These are phyloP conservation scores for Aureobasidium sp. DNA, from an alignment of 2,329 filamentous ascomycete species.

Conservation along the genomic window DNA sequence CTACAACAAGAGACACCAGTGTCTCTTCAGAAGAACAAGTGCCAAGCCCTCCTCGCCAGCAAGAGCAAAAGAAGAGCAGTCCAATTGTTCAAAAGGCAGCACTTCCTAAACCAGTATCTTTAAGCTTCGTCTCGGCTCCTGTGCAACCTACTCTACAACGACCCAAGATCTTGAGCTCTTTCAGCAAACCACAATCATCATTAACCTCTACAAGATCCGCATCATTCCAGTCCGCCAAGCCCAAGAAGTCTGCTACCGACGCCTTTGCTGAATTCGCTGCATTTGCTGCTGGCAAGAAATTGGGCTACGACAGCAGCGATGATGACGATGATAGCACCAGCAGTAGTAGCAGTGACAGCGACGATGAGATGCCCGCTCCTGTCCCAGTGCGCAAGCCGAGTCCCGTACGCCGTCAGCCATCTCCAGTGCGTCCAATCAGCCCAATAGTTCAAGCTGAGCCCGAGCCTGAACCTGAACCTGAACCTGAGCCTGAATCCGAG, in stretches of 20 bases:
- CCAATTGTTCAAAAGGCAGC: not conserved
- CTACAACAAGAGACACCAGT: not conserved
- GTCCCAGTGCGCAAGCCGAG: not conserved
- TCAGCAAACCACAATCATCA: not conserved
- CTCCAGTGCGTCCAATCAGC: not conserved
- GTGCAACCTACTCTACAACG: not conserved
- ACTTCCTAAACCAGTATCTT: not conserved
- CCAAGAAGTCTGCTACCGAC: not conserved
- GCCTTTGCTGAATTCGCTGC: conserved; percentile 1
- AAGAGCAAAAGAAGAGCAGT: not conserved
- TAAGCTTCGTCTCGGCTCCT: not conserved
- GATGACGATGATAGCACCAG: not conserved
- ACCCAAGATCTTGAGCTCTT: not conserved
- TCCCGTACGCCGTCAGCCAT: not conserved
- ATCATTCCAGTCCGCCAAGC: not conserved
- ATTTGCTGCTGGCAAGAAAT: not conserved
- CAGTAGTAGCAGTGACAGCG: not conserved
- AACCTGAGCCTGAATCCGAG: no score
- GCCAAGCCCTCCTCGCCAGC: not conserved
- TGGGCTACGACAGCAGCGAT: conserved; percentile 1
- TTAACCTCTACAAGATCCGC: not conserved
- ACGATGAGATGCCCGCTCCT: not conserved
- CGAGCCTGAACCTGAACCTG: no score
- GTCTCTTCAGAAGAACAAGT: not conserved
- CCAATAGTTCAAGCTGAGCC: not conserved